These are phyloP conservation scores for Cyamopsis tetragonoloba DNA, from an alignment of 306 rosid genomes.

Conservation along the genomic window DNA sequence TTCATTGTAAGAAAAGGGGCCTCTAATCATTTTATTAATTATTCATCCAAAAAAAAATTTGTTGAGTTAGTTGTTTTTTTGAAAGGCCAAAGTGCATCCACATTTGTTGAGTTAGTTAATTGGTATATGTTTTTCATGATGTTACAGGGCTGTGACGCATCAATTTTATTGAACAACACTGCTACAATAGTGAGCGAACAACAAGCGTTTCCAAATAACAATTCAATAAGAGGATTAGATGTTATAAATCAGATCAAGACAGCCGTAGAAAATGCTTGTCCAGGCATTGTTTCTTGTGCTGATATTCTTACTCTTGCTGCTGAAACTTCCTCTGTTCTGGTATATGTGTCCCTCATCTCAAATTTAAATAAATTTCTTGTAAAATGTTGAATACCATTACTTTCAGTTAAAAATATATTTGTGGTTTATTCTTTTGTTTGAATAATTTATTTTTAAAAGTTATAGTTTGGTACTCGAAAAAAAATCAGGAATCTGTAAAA, in stretches of 20 bases:
- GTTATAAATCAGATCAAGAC: conserved; percentile 49
- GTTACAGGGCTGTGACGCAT: conserved; percentile 60
- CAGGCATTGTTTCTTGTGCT: conserved; percentile 47
- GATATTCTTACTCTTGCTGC: conserved; percentile 57
- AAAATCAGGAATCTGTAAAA: no score
- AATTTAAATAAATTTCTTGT: background rate
- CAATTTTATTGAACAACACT: conserved; percentile 46
- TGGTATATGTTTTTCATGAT: background rate
- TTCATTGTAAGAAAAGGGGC: no score
- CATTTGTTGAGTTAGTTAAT: no score
- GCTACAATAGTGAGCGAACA: conserved; percentile 43
- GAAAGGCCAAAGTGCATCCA: no score
- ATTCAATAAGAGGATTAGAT: conserved; percentile 52
- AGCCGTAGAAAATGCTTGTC: conserved; percentile 48
- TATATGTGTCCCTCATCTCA: background rate
- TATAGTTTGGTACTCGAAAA: no score
- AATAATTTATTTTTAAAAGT: no score
- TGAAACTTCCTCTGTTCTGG: conserved; percentile 41
- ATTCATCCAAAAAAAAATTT: no score
- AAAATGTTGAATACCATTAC: background rate
- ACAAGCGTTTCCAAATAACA: background rate
- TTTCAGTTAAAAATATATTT: no score
- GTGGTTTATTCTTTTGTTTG: no score
- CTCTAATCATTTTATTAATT: no score
- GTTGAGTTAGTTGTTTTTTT: no score